Evolutionary conservation across 2,329 filamentous ascomycete genomes (phyloP).

Genomic region (Aspergillus eucalypticola): DNA sequence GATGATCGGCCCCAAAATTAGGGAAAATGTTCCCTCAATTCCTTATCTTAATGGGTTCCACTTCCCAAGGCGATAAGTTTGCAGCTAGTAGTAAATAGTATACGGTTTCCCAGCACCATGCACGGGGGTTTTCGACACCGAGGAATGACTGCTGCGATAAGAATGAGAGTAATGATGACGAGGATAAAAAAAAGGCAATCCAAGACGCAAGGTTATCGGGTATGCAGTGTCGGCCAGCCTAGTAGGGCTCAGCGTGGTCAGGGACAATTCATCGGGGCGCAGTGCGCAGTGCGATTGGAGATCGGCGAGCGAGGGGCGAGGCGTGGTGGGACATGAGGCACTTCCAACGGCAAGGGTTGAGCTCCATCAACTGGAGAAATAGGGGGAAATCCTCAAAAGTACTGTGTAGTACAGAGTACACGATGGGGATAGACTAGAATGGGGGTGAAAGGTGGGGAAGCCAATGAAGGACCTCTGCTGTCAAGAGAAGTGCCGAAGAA

Average conservation of each 20-base stretch:
- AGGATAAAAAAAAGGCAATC: no score
- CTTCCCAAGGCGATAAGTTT: no score
- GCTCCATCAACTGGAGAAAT: neutral
- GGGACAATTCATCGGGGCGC: constrained; percentile 19
- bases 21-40: neutral
- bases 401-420: neutral
- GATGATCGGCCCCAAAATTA: neutral
- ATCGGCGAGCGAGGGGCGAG: constrained; percentile 19
- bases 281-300: constrained; percentile 5
- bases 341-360: constrained; percentile 3
- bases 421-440: neutral
- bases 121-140: neutral
- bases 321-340: constrained; percentile 21
- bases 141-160: neutral
- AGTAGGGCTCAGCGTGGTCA: constrained; percentile 11
- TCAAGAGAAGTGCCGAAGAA: no score
- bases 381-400: no score
- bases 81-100: no score
- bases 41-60: neutral
- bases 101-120: neutral
- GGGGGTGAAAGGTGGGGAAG: no score
- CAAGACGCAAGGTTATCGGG: neutral
- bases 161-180: neutral
- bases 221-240: constrained; percentile 10
- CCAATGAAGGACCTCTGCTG: no score